Evolutionary conservation across 495 filamentous ascomycete species (phyloP).

Genomic region (Rhizodiscina lignyota): DNA sequence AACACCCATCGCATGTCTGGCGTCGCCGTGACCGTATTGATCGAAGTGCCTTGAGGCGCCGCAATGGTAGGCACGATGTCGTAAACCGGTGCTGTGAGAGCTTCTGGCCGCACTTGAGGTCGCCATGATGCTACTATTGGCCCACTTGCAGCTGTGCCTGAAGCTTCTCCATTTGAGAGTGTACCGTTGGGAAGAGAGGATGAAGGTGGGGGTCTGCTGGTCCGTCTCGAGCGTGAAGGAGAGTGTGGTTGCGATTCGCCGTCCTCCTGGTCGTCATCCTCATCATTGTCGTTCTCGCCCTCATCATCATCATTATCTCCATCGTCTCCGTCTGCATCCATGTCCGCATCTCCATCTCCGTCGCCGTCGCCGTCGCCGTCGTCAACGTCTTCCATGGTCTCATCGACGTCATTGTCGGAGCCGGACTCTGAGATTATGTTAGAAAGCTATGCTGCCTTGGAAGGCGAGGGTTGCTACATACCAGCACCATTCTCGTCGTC

Average conservation of each 20-base stretch:
- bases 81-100: conserved; percentile 66
- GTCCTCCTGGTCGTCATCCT: conserved; percentile 37
- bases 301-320: conserved; percentile 52
- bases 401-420: conserved; percentile 29
- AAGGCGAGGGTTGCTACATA: conserved; percentile 1
- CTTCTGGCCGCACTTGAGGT: conserved; percentile 62
- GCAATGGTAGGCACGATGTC: conserved; percentile 96
- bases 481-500: conserved; percentile 21
- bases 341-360: conserved; percentile 20
- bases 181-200: conserved; percentile 30
- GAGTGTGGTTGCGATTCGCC: conserved; percentile 24
- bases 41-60: conserved; percentile 84
- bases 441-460: not conserved
- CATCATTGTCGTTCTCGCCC: conserved; percentile 42
- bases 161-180: conserved; percentile 24
- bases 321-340: conserved; percentile 28
- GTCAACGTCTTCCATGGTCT: conserved; percentile 32
- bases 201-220: conserved; percentile 10
- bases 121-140: conserved; percentile 23
- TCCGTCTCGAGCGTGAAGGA: conserved; percentile 11
- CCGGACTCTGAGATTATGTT: conserved; percentile 11
- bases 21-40: conserved; percentile 83
- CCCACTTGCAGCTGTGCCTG: conserved; percentile 6
- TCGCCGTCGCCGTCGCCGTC: conserved; percentile 28
- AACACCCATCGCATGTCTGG: conserved; percentile 94